A percentile compares a stretch with the other conserved stretches of the same genome.
phyloP scores from a whole-genome alignment of 2,329 filamentous ascomycete genomes.

The Hansfordia pulvinata region DNA sequence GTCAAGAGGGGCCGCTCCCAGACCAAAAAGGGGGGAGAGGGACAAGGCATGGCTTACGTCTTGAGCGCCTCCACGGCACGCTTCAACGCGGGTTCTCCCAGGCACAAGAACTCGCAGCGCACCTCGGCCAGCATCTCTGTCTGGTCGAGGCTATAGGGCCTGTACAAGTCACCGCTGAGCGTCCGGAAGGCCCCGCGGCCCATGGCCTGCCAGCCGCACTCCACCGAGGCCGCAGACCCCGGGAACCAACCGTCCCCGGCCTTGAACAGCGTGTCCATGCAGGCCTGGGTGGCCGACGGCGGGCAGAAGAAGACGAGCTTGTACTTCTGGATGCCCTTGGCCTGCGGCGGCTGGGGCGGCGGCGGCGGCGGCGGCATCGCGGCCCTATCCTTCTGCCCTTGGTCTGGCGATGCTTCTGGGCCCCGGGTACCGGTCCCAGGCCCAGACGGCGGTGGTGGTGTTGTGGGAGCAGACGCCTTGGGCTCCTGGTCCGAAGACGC shows the following conservation, averaged over 20 bases:
- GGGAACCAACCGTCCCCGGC: background rate
- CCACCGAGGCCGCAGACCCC: no score
- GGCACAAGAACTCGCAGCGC: slow-evolving; percentile 47
- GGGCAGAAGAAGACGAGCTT: slow-evolving; percentile 1
- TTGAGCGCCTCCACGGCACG: slow-evolving; percentile 52
- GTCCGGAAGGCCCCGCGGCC: no score
- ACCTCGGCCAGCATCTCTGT: slow-evolving; percentile 47
- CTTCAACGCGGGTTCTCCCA: slow-evolving; percentile 40
- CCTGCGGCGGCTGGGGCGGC: no score
- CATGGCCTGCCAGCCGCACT: no score
- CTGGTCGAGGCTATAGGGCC: slow-evolving; percentile 35
- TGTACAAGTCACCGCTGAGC: background rate
- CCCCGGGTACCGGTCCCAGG: background rate
- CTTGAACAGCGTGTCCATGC: background rate
- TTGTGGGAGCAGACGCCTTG: background rate
- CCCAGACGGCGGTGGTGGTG: background rate
- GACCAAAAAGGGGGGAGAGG: slow-evolving; percentile 1
- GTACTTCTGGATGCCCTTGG: background rate
- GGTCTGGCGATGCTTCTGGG: background rate
- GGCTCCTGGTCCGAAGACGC: no score
- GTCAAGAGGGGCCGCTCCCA: slow-evolving; percentile 1
- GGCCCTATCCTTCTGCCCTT: no score
- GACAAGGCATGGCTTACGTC: slow-evolving; percentile 29
- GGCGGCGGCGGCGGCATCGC: no score
- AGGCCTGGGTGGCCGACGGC: background rate